Evolutionary conservation across 73 alveolate genomes (phyloP).

Genomic region (Uronychia binucleata): DNA sequence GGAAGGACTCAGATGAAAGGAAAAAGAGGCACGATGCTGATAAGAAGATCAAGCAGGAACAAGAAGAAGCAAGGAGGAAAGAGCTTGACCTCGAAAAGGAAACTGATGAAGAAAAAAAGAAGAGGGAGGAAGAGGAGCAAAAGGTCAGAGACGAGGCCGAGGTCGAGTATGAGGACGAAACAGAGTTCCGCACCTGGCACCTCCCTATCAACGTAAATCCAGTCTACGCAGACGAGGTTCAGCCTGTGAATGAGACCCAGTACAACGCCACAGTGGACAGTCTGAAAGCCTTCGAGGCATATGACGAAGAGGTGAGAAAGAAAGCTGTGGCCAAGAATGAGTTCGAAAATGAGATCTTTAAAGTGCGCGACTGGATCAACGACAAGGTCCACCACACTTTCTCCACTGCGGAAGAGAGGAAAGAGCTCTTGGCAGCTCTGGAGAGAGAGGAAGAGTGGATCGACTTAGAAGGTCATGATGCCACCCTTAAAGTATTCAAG

Average conservation of each 20-base stretch:
- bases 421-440: slow-evolving; percentile 22
- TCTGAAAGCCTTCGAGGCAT: slow-evolving; percentile 19
- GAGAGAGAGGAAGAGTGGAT: slow-evolving; percentile 56
- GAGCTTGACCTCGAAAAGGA: neutral
- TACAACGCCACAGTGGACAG: slow-evolving; percentile 23
- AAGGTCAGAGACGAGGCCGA: neutral
- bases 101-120: neutral
- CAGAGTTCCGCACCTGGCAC: neutral
- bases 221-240: neutral
- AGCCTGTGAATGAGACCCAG: slow-evolving; percentile 8
- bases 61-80: neutral
- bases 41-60: neutral
- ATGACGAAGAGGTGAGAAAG: slow-evolving; percentile 37
- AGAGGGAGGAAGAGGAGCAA: neutral
- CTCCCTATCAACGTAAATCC: neutral
- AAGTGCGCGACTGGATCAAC: slow-evolving; percentile 52
- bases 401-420: slow-evolving; percentile 13
- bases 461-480: slow-evolving; percentile 30
- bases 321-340: slow-evolving; percentile 50
- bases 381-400: slow-evolving; percentile 37
- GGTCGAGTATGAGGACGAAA: neutral
- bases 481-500: neutral
- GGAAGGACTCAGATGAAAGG: neutral
- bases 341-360: slow-evolving; percentile 43
- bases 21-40: neutral